Conservation (phyloP, 345 rosid species). For the Mangifera indica region DNA sequence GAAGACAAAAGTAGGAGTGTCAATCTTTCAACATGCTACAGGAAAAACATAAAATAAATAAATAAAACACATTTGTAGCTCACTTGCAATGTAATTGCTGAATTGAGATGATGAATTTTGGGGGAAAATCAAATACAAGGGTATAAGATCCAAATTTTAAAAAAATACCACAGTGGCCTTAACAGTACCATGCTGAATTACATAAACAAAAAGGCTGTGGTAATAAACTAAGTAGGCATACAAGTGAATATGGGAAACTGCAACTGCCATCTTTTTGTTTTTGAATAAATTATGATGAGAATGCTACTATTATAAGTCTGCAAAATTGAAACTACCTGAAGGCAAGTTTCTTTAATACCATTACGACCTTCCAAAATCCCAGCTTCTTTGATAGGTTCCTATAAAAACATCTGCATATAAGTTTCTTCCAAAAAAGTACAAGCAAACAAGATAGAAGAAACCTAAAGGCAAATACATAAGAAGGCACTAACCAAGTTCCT, state of each 20-base stretch:
- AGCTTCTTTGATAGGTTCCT: conserved; percentile 99
- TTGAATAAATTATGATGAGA: not conserved
- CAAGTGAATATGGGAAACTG: not conserved
- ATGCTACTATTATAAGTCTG: not conserved
- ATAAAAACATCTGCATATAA: conserved; percentile 26
- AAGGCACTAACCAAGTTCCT: conserved; percentile 77
- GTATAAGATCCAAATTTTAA: conserved; percentile 7
- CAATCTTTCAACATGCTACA: conserved; percentile 16
- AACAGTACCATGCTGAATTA: not conserved
- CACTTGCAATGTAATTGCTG: not conserved
- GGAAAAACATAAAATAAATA: not conserved
- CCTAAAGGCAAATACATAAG: conserved; percentile 1
- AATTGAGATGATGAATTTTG: conserved; percentile 10
- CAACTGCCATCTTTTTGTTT: not conserved
- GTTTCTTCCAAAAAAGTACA: conserved; percentile 23
- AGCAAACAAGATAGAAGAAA: conserved; percentile 17
- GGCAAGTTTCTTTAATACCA: conserved; percentile 98
- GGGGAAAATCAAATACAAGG: conserved; percentile 12
- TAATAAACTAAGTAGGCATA: not conserved
- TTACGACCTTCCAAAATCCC: conserved; percentile 99
- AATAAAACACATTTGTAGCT: conserved; percentile 1
- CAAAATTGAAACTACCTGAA: conserved; percentile 58
- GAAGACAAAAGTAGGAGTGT: conserved; percentile 28
- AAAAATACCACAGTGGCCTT: not conserved
- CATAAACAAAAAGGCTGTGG: not conserved